Evolutionary conservation across 305 asterid genomes (phyloP).

Genomic region (Fraxinus sp.): DNA sequence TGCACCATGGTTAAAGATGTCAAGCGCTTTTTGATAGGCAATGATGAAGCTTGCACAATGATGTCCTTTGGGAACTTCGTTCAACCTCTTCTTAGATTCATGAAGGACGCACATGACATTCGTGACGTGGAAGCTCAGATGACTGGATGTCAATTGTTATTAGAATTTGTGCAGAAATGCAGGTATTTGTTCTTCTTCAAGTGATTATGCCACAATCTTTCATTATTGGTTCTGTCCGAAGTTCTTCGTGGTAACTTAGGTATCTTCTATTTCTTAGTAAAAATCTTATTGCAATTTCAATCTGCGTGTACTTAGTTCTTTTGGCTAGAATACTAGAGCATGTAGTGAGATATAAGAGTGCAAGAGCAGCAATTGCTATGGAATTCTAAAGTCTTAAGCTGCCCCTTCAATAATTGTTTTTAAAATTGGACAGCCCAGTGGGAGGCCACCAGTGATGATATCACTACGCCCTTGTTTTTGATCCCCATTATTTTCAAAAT

Average conservation of each 20-base stretch:
- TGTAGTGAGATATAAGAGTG: neutral
- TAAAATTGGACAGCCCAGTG: neutral
- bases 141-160: conserved; percentile 63
- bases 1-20: conserved; percentile 50
- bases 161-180: conserved; percentile 55
- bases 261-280: neutral
- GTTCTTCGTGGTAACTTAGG: neutral
- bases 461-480: neutral
- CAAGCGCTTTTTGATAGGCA: conserved; percentile 35
- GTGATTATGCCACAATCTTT: neutral
- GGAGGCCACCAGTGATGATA: neutral
- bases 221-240: neutral
- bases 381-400: neutral
- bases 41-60: conserved; percentile 32
- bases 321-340: neutral
- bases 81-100: conserved; percentile 41
- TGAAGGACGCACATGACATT: conserved; percentile 56
- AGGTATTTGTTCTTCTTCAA: conserved; percentile 42
- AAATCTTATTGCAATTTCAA: neutral
- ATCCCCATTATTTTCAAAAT: no score
- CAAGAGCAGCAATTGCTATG: neutral
- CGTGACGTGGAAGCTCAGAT: conserved; percentile 58
- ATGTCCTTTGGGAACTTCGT: conserved; percentile 36
- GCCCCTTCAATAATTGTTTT: neutral
- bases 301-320: neutral